These are phyloP conservation scores for Hymenoscyphus infarciens DNA, from an alignment of 2,329 filamentous ascomycete genomes.

Conservation along the genomic window DNA sequence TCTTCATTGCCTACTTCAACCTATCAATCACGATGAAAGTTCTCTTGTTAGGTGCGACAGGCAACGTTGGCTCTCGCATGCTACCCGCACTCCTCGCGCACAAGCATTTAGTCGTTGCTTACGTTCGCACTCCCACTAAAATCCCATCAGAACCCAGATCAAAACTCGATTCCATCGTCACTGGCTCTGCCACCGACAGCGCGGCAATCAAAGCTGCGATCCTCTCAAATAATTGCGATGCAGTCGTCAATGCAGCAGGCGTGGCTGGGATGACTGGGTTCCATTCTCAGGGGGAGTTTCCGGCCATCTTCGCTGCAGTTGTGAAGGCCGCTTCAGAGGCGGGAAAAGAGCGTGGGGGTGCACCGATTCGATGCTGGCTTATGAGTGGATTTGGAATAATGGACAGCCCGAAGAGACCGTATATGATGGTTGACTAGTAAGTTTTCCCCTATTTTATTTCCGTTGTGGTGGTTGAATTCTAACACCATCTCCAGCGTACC, in stretches of 20 bases:
- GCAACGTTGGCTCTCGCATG: constrained; percentile 38
- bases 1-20: constrained; percentile 6
- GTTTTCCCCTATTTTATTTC: constrained; percentile 17
- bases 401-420: constrained; percentile 36
- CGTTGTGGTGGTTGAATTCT: constrained; percentile 9
- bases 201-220: constrained; percentile 37
- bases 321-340: constrained; percentile 36
- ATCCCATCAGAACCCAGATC: constrained; percentile 36
- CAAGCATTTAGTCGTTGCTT: constrained; percentile 38
- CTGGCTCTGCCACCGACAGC: constrained; percentile 39
- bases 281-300: constrained; percentile 37
- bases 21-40: constrained; percentile 37
- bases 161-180: constrained; percentile 35
- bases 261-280: constrained; percentile 30
- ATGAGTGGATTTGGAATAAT: constrained; percentile 37
- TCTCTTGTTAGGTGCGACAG: constrained; percentile 40
- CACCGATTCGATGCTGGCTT: constrained; percentile 40
- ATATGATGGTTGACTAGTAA: constrained; percentile 37
- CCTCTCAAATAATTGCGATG: constrained; percentile 38
- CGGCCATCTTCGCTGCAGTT: constrained; percentile 38
- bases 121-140: constrained; percentile 39
- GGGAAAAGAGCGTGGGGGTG: constrained; percentile 32
- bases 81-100: constrained; percentile 36
- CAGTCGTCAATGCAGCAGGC: constrained; percentile 40
- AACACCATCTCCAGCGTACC: constrained; percentile 15